Evolutionary conservation across 371 early-diverging fungal genomes (phyloP).

Genomic region (Catenaria anguillulae): DNA sequence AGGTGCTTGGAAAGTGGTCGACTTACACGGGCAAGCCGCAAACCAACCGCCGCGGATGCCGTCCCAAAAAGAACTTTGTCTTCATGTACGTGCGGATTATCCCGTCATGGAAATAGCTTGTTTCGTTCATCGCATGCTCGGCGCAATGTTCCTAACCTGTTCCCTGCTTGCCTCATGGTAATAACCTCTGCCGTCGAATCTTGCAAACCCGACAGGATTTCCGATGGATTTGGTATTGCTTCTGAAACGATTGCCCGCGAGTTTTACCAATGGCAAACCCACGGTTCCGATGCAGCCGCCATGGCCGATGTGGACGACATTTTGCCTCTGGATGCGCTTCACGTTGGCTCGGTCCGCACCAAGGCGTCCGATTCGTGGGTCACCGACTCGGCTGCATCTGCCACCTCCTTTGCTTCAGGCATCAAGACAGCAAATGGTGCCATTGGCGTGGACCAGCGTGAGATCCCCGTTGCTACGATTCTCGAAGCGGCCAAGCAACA

Average conservation of each 20-base stretch:
- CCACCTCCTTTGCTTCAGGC: conserved; percentile 78
- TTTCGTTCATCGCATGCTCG: too few relatives aligned
- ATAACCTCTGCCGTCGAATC: too few relatives aligned
- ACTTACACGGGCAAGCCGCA: background rate
- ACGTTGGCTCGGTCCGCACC: conserved; percentile 74
- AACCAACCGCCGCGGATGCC: background rate
- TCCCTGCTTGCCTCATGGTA: too few relatives aligned
- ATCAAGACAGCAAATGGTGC: conserved; percentile 78
- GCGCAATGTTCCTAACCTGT: too few relatives aligned
- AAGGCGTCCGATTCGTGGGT: conserved; percentile 60
- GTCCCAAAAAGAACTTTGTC: conserved; percentile 46
- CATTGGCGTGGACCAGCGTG: conserved; percentile 31
- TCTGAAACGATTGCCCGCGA: conserved; percentile 76
- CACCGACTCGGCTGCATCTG: conserved; percentile 92
- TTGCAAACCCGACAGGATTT: too few relatives aligned
- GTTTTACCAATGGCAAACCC: conserved; percentile 48
- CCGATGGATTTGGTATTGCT: conserved; percentile 87
- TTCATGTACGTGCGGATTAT: too few relatives aligned
- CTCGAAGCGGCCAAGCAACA: conserved; percentile 76
- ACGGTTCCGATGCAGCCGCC: conserved; percentile 20
- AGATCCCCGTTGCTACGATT: conserved; percentile 70
- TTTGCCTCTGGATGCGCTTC: conserved; percentile 67
- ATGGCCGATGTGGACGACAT: conserved; percentile 17
- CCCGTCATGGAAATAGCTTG: too few relatives aligned
- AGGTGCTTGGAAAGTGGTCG: background rate